These are phyloP conservation scores for Prillingera fragicola DNA, from an alignment of 1,284 basidiomycete genomes.

Conservation along the genomic window DNA sequence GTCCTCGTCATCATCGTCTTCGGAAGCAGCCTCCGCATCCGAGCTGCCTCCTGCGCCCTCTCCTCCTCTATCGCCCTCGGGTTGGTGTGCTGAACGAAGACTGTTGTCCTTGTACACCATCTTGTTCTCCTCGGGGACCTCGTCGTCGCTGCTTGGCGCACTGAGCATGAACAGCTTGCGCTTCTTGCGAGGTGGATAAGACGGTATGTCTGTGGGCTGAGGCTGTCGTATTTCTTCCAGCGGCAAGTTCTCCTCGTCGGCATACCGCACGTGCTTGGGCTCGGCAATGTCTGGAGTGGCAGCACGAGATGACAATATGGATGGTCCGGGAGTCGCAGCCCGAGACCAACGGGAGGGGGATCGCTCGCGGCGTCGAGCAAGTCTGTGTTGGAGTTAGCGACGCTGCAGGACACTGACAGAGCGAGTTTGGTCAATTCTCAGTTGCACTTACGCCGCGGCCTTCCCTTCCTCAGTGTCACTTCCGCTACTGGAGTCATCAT, in stretches of 20 bases:
- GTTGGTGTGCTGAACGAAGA: not conserved
- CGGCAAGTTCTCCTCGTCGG: slow-evolving; percentile 38
- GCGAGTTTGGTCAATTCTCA: no score
- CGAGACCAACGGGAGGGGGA: slow-evolving; percentile 17
- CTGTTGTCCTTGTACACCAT: slow-evolving; percentile 6
- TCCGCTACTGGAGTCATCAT: no score
- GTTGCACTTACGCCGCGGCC: no score
- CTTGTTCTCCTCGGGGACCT: slow-evolving; percentile 29
- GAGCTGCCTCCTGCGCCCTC: slow-evolving; percentile 29
- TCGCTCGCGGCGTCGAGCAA: slow-evolving; percentile 2
- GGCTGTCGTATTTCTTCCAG: slow-evolving; percentile 23
- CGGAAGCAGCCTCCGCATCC: slow-evolving; percentile 9
- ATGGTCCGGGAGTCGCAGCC: slow-evolving; percentile 11
- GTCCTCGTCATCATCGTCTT: slow-evolving; percentile 17
- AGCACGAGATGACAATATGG: slow-evolving; percentile 11
- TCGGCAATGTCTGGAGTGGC: not conserved
- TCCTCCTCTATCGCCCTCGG: slow-evolving; percentile 23
- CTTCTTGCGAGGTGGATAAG: slow-evolving; percentile 19
- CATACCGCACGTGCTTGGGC: slow-evolving; percentile 39
- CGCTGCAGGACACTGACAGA: no score
- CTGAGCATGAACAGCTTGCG: slow-evolving; percentile 31
- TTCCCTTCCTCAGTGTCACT: no score
- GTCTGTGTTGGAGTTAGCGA: not conserved
- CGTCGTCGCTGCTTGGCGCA: slow-evolving; percentile 13
- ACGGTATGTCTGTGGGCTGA: slow-evolving; percentile 17